These are phyloP conservation scores for Annulohypoxylon stygium DNA, from an alignment of 495 filamentous ascomycete genomes.

Conservation along the genomic window DNA sequence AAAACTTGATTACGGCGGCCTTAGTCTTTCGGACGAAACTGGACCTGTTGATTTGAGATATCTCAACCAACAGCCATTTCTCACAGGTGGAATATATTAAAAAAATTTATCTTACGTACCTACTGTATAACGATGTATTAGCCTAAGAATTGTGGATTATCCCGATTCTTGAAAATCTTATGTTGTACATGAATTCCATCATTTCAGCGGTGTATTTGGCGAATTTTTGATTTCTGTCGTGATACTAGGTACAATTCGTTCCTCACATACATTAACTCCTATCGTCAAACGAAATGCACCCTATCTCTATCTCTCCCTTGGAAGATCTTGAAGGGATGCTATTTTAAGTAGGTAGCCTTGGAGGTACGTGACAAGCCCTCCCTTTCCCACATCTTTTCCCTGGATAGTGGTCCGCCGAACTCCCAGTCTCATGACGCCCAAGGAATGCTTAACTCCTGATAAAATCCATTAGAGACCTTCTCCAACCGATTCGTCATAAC, in stretches of 20 bases:
- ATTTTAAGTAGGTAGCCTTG: not conserved
- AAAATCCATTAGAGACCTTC: not conserved
- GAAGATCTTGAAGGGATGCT: not conserved
- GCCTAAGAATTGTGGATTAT: not conserved
- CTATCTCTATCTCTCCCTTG: not conserved
- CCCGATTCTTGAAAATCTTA: too few relatives aligned
- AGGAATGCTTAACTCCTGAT: not conserved
- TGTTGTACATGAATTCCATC: too few relatives aligned
- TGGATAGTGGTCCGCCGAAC: too few relatives aligned
- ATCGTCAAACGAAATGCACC: too few relatives aligned
- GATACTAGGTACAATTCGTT: not conserved
- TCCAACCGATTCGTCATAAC: not conserved
- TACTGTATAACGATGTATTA: not conserved
- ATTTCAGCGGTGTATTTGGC: not conserved
- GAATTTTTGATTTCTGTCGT: not conserved
- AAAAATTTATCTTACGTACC: not conserved
- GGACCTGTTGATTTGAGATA: constrained; percentile 2
- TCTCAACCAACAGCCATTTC: not conserved
- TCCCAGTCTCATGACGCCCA: too few relatives aligned
- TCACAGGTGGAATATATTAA: not conserved
- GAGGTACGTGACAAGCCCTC: too few relatives aligned
- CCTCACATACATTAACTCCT: not conserved
- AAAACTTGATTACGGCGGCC: constrained; percentile 5
- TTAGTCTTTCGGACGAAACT: constrained; percentile 8
- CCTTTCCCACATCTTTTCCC: too few relatives aligned